Conservation (phyloP, 2,329 filamentous ascomycete species). For the Pseudogymnoascus sp. region DNA sequence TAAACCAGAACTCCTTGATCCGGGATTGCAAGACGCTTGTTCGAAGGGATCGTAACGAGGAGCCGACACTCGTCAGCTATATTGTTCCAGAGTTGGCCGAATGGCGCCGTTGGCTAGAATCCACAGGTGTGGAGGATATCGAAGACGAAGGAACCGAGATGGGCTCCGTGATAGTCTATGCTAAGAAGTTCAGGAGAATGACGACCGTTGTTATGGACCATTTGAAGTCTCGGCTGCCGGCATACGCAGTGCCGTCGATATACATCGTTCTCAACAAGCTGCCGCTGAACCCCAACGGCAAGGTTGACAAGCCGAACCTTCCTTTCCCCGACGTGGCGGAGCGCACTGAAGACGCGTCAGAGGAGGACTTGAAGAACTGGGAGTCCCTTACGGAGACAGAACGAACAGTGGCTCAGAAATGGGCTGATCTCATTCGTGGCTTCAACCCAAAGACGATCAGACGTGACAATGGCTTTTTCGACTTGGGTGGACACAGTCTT, state of each 20-base stretch:
- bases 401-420: slow-evolving; percentile 60
- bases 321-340: slow-evolving; percentile 67
- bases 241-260: slow-evolving; percentile 68
- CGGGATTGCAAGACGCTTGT: slow-evolving; percentile 82
- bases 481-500: slow-evolving; percentile 73
- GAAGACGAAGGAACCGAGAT: slow-evolving; percentile 41
- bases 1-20: slow-evolving; percentile 67
- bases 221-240: slow-evolving; percentile 63
- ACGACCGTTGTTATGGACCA: slow-evolving; percentile 53
- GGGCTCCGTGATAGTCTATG: slow-evolving; percentile 29
- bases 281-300: slow-evolving; percentile 79
- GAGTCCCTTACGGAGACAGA: slow-evolving; percentile 50
- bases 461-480: slow-evolving; percentile 63
- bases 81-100: slow-evolving; percentile 73
- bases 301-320: slow-evolving; percentile 70
- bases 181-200: slow-evolving; percentile 36
- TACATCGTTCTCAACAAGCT: slow-evolving; percentile 66
- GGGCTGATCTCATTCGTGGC: slow-evolving; percentile 63
- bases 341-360: slow-evolving; percentile 34
- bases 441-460: slow-evolving; percentile 61
- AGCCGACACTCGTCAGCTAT: slow-evolving; percentile 81
- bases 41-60: slow-evolving; percentile 75
- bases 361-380: slow-evolving; percentile 37
- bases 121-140: slow-evolving; percentile 46
- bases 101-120: slow-evolving; percentile 63